These are phyloP conservation scores for Dendrothele bispora DNA, from an alignment of 768 basidiomycete genomes.

Conservation along the genomic window DNA sequence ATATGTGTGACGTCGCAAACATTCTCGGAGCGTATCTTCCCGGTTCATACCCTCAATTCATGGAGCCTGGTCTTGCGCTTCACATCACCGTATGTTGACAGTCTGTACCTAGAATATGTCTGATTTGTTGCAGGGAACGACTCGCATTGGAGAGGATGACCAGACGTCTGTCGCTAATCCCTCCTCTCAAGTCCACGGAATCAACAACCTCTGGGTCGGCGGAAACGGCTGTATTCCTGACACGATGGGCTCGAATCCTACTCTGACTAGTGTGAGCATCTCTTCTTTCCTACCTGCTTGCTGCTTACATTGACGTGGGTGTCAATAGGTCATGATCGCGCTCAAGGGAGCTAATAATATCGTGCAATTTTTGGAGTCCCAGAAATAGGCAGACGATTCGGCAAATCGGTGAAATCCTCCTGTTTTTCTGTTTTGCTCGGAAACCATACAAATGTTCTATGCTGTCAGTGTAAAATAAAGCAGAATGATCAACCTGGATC, in stretches of 20 bases:
- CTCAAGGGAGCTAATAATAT: too few species aligned
- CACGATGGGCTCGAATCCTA: constrained; percentile 21
- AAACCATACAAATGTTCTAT: too few species aligned
- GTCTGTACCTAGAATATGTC: not conserved
- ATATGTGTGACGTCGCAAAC: constrained; percentile 28
- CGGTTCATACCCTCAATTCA: constrained; percentile 31
- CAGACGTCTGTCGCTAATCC: constrained; percentile 21
- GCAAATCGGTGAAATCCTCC: too few species aligned
- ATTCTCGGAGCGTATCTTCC: constrained; percentile 32
- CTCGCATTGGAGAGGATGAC: constrained; percentile 1
- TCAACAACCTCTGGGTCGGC: constrained; percentile 31
- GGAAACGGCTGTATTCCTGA: constrained; percentile 26
- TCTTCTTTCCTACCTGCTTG: too few species aligned
- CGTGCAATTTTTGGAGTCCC: too few species aligned
- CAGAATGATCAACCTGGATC: too few species aligned
- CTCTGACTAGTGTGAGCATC: not conserved
- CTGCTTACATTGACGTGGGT: too few species aligned
- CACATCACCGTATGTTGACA: not conserved
- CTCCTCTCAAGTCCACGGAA: constrained; percentile 15
- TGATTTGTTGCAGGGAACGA: constrained; percentile 11
- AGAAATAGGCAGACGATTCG: too few species aligned
- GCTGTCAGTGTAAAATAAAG: too few species aligned
- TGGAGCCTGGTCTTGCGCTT: constrained; percentile 10
- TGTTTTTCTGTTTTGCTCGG: too few species aligned
- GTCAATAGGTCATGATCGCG: too few species aligned